These are phyloP conservation scores for Blastocystis sp. DNA, from an alignment of 352 stramenopile species.

Conservation along the genomic window DNA sequence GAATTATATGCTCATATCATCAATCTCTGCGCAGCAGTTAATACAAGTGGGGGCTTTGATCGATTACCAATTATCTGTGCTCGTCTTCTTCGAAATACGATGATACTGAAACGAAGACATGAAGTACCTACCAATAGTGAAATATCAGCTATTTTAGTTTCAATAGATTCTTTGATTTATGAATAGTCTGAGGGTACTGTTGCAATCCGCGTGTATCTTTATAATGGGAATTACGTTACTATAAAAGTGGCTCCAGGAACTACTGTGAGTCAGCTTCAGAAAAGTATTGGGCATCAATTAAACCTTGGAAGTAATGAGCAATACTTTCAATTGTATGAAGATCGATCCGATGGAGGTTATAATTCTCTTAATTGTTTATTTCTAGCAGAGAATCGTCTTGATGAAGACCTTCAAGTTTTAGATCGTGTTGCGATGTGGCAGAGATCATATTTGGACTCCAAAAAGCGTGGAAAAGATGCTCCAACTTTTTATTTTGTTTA, in stretches of 20 bases:
- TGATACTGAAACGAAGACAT: slow-evolving; percentile 1
- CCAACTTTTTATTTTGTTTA: background rate
- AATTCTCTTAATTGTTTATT: background rate
- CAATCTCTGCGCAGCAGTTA: background rate
- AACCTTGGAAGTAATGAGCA: background rate
- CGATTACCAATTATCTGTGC: background rate
- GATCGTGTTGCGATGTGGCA: slow-evolving; percentile 30
- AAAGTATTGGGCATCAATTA: background rate
- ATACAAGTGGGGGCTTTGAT: background rate
- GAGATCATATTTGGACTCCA: background rate
- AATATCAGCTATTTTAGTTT: slow-evolving; percentile 32
- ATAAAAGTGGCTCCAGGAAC: background rate
- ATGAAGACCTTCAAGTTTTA: slow-evolving; percentile 18
- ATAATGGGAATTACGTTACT: background rate
- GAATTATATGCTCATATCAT: background rate
- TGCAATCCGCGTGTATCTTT: background rate
- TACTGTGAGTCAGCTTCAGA: background rate
- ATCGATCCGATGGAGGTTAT: background rate
- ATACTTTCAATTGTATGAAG: slow-evolving; percentile 18
- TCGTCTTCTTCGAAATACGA: slow-evolving; percentile 1
- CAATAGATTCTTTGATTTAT: background rate
- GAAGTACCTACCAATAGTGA: slow-evolving; percentile 13
- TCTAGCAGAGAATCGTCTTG: background rate
- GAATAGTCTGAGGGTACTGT: background rate
- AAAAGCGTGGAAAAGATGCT: background rate